Conservation (phyloP, 169 alveolate species). For the Hepatocystis sp. region DNA sequence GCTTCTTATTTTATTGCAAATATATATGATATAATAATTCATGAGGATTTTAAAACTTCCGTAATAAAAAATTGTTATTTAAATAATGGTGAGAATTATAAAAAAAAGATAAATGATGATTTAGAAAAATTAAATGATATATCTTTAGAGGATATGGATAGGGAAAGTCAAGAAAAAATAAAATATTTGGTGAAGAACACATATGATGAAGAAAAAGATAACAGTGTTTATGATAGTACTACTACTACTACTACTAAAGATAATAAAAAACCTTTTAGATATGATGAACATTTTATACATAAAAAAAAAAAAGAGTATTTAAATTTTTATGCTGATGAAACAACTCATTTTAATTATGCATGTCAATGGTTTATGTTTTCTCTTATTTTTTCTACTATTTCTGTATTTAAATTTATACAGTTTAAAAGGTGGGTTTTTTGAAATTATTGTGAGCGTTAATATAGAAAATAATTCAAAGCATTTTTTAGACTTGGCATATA, state of each 20-base stretch:
- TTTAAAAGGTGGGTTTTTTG: constrained; percentile 63
- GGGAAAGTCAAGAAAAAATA: constrained; percentile 69
- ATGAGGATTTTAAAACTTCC: constrained; percentile 80
- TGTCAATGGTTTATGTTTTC: constrained; percentile 91
- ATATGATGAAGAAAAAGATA: background rate
- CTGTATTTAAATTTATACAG: constrained; percentile 78
- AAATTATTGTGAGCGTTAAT: background rate
- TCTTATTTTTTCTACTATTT: constrained; percentile 78
- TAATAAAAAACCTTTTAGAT: constrained; percentile 25
- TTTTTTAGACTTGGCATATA: too few species aligned
- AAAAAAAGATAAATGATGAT: constrained; percentile 16
- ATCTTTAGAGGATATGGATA: constrained; percentile 38
- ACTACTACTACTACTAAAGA: background rate
- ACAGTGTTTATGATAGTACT: background rate
- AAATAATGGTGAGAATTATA: constrained; percentile 19
- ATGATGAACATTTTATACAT: constrained; percentile 79
- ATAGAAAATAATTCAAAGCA: too few species aligned
- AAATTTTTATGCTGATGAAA: constrained; percentile 91
- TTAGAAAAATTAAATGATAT: constrained; percentile 15
- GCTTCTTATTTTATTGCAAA: constrained; percentile 79
- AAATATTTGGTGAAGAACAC: constrained; percentile 11
- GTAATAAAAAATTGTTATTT: constrained; percentile 21
- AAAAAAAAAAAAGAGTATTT: constrained; percentile 87
- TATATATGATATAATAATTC: constrained; percentile 86
- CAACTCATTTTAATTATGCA: constrained; percentile 92